These are phyloP conservation scores for Olyra latifolia DNA, from an alignment of 176 grass and related monocot genomes.

Conservation along the genomic window DNA sequence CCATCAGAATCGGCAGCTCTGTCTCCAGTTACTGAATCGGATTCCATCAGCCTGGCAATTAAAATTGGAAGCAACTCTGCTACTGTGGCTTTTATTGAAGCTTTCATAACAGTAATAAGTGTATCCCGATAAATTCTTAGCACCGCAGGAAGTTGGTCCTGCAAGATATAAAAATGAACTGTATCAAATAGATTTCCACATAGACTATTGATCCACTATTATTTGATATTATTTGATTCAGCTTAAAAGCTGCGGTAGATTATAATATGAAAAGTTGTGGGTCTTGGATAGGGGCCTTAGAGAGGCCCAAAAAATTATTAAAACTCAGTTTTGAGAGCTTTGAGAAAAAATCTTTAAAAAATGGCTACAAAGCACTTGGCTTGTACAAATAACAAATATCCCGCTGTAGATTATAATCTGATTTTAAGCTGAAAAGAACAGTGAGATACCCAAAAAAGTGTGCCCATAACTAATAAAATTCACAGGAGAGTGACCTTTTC, in stretches of 20 bases:
- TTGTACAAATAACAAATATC: too few species aligned
- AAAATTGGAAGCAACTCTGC: slow-evolving; percentile 91
- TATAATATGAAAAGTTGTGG: too few species aligned
- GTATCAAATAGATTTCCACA: slow-evolving; percentile 16
- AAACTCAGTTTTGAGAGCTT: too few species aligned
- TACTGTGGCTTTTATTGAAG: slow-evolving; percentile 94
- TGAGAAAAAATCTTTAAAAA: too few species aligned
- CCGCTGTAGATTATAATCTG: too few species aligned
- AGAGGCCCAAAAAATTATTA: too few species aligned
- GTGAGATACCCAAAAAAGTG: background rate
- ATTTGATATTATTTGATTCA: too few species aligned
- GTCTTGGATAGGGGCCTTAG: too few species aligned
- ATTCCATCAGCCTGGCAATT: slow-evolving; percentile 63
- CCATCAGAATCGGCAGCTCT: slow-evolving; percentile 79
- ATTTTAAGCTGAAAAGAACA: too few species aligned
- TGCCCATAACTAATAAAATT: slow-evolving; percentile 23
- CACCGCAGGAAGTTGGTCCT: slow-evolving; percentile 88
- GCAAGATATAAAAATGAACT: slow-evolving; percentile 35
- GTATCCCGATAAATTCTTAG: slow-evolving; percentile 96
- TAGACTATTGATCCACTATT: slow-evolving; percentile 7
- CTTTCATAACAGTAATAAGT: slow-evolving; percentile 97
- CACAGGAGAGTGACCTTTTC: background rate
- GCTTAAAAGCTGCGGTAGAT: too few species aligned
- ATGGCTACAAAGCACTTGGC: too few species aligned
- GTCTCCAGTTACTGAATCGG: slow-evolving; percentile 71